Percentiles rank a stretch among this genome's conserved stretches.
Evolutionary conservation across 2,329 filamentous ascomycete genomes (phyloP).

Genomic region (Fusarium sambucinum): DNA sequence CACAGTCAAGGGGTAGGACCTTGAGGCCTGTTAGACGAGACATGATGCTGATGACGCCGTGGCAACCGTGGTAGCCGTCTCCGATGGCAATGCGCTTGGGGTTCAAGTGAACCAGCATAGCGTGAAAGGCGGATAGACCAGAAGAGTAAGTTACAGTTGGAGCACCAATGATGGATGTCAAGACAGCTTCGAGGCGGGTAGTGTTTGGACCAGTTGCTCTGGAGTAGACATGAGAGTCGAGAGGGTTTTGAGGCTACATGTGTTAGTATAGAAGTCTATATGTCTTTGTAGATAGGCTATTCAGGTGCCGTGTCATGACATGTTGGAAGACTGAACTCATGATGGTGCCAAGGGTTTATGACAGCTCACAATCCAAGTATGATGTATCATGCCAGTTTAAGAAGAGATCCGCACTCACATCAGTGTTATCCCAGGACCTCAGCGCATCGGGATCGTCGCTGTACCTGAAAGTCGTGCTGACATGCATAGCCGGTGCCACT

Average conservation of each 20-base stretch:
- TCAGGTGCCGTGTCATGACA: not conserved
- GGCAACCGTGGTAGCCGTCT: conserved; percentile 92
- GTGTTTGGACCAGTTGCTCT: conserved; percentile 82
- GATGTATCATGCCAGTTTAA: not conserved
- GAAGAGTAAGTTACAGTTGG: conserved; percentile 83
- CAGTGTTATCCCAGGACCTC: conserved; percentile 61
- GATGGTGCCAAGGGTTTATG: not conserved
- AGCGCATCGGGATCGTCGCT: conserved; percentile 76
- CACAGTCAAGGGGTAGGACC: conserved; percentile 77
- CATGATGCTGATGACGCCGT: conserved; percentile 82
- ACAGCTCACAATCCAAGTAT: not conserved
- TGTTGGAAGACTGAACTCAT: not conserved
- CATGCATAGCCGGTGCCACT: conserved; percentile 89
- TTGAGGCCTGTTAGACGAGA: conserved; percentile 80
- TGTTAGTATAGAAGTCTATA: conserved; percentile 17
- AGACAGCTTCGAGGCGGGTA: conserved; percentile 85
- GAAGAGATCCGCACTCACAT: conserved; percentile 60
- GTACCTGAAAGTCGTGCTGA: conserved; percentile 93
- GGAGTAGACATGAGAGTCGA: conserved; percentile 84
- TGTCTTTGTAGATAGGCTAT: not conserved
- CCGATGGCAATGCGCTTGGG: conserved; percentile 86
- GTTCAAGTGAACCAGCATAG: conserved; percentile 84
- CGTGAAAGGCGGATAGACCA: conserved; percentile 90
- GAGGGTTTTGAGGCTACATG: conserved; percentile 60
- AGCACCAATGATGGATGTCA: conserved; percentile 77